Evolutionary conservation across 2,329 filamentous ascomycete genomes (phyloP).

Genomic region (Cordyceps fumosorosea): DNA sequence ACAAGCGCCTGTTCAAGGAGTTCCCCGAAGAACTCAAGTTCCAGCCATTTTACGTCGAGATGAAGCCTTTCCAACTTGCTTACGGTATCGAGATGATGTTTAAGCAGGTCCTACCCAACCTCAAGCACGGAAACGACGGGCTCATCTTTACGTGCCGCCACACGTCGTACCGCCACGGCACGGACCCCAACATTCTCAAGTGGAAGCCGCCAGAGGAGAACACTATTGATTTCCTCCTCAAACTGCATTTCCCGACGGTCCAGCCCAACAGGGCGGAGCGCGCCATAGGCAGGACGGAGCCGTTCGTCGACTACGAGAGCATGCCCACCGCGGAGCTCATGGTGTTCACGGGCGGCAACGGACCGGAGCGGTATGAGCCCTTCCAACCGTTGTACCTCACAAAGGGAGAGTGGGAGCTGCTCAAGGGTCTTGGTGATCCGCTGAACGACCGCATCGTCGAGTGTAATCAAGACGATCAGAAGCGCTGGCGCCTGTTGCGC

Average conservation of each 20-base stretch:
- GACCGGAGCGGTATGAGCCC: slow-evolving; percentile 48
- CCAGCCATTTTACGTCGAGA: slow-evolving; percentile 74
- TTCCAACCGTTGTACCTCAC: slow-evolving; percentile 66
- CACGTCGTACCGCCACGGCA: slow-evolving; percentile 81
- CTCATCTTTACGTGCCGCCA: slow-evolving; percentile 95
- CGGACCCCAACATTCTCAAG: slow-evolving; percentile 89
- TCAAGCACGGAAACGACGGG: slow-evolving; percentile 92
- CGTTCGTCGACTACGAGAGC: slow-evolving; percentile 72
- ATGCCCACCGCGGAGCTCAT: slow-evolving; percentile 68
- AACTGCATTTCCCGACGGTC: slow-evolving; percentile 66
- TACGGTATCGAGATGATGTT: slow-evolving; percentile 95
- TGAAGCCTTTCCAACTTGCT: slow-evolving; percentile 83
- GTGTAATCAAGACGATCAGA: slow-evolving; percentile 70
- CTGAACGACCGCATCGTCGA: slow-evolving; percentile 87
- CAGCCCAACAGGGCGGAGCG: slow-evolving; percentile 62
- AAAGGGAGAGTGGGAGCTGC: slow-evolving; percentile 71
- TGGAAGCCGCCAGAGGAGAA: slow-evolving; percentile 97
- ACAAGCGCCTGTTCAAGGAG: slow-evolving; percentile 53
- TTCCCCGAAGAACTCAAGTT: slow-evolving; percentile 64
- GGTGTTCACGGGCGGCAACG: slow-evolving; percentile 56
- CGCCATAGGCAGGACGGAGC: slow-evolving; percentile 55
- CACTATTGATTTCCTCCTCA: slow-evolving; percentile 84
- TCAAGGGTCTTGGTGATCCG: slow-evolving; percentile 68
- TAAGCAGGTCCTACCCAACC: slow-evolving; percentile 69
- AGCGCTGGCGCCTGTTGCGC: slow-evolving; percentile 78